Base-by-base conservation (phyloP, 139 green algal species). In the Asterochloris sp. region DNA sequence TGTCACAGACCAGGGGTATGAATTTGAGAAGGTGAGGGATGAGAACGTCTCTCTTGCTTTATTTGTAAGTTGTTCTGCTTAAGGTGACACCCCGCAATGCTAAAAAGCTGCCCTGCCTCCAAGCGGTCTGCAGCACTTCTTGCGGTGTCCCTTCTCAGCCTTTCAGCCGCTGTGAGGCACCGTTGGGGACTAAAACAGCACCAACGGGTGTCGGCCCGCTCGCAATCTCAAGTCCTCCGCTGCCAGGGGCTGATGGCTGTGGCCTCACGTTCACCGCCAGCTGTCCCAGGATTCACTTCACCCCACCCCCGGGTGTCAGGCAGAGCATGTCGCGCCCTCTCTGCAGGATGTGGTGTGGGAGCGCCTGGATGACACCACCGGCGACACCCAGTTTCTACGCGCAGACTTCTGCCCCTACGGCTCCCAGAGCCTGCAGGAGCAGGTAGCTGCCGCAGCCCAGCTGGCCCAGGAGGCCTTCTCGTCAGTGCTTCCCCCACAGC, bases 281-380 rank as follows among this genome's bases (percentile, higher is more conserved):
- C 38, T 54, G 38, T 54, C 38, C 2, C 2, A 54, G 38, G 38
- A 54, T 54, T 2, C 38, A 54, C 4, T 54, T 6, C 38, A 54
- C 38, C 38, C 38, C 6, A 54, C 38, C 38, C 38, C 6, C 38
- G 6, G 6, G 38, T 54, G 38, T 54, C 38, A 54, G 38, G 38
- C 38, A 54, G 38, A 54, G 38, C 38, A 54, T 54, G 38, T 54
- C 38, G 38, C 38, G 28, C n/a, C 69, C 69, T 19, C 14, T 73
- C 12, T 83, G 69, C 83, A 86, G 83, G 90, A 95, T 82, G 88
- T 99, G 38, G 95, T 98, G 73, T 99, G 96, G 96, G 96, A 99
- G 92, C 87, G 87, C 2, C 85, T 98, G 27, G 86, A 87, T 63
- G 78, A 62, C 13, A 87, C 97, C 29, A 86, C 93, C 47, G 92